A percentile compares a stretch with the other conserved stretches of the same genome.
Evolutionary conservation across 176 grass and related monocot species (phyloP).

Genomic region (Oryza meyeriana): DNA sequence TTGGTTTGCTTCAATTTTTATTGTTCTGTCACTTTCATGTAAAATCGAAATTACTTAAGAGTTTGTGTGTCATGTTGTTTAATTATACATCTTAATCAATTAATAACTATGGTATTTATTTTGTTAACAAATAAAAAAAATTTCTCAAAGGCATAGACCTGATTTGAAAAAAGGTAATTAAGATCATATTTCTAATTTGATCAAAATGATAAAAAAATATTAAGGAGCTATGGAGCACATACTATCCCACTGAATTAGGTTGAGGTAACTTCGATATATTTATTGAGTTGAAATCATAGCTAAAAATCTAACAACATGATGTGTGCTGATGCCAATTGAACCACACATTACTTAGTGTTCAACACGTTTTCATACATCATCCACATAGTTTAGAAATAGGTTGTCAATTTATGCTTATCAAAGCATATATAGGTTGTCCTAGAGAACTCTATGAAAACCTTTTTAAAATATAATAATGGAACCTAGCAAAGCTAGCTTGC

Average conservation of each 20-base stretch:
- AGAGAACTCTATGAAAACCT: background rate
- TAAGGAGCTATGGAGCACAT: background rate
- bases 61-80: background rate
- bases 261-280: background rate
- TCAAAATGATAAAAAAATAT: background rate
- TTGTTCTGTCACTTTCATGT: background rate
- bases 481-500: background rate
- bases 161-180: background rate
- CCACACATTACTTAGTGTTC: background rate
- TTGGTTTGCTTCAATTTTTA: background rate
- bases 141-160: background rate
- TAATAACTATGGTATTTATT: background rate
- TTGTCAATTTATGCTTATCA: background rate
- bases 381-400: background rate
- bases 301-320: constrained; percentile 1
- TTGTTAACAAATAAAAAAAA: background rate
- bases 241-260: background rate
- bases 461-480: background rate
- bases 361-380: background rate
- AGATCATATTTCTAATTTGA: background rate
- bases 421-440: background rate
- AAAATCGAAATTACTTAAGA: background rate
- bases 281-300: background rate
- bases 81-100: background rate
- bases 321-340: background rate